Evolutionary conservation across 352 stramenopile species (phyloP).

Genomic region (Globisporangium ultimum): DNA sequence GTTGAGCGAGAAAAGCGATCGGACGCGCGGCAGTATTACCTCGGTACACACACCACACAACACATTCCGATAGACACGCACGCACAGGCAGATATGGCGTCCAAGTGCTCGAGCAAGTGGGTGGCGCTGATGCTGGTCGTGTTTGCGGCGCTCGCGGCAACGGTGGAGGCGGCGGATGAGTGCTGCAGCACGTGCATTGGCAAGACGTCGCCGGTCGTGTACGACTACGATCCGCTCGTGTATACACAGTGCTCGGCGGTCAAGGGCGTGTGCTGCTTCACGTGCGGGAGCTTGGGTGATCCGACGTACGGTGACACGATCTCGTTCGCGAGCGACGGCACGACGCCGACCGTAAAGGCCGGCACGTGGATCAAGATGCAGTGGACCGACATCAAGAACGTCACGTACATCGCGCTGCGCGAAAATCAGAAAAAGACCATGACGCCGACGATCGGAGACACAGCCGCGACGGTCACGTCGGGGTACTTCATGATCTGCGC

Average conservation of each 20-base stretch:
- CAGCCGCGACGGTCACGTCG: slow-evolving; percentile 28
- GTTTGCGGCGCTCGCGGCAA: background rate
- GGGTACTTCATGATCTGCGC: slow-evolving; percentile 68
- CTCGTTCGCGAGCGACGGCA: slow-evolving; percentile 33
- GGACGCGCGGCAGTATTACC: no score
- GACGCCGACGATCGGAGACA: slow-evolving; percentile 30
- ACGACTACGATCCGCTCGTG: slow-evolving; percentile 69
- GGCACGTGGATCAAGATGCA: slow-evolving; percentile 60
- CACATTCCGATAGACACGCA: background rate
- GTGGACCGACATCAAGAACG: slow-evolving; percentile 44
- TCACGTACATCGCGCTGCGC: slow-evolving; percentile 70
- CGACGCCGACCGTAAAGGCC: slow-evolving; percentile 43
- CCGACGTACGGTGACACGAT: slow-evolving; percentile 17
- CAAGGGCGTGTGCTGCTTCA: slow-evolving; percentile 62
- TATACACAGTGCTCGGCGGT: slow-evolving; percentile 41
- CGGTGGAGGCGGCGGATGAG: background rate
- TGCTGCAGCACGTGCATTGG: slow-evolving; percentile 72
- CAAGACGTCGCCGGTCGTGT: slow-evolving; percentile 39
- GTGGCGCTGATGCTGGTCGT: background rate
- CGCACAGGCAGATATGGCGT: background rate
- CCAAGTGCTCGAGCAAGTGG: background rate
- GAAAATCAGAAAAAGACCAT: slow-evolving; percentile 61
- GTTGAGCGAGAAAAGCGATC: no score
- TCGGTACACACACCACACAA: no score
- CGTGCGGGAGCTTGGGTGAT: slow-evolving; percentile 43